These are phyloP conservation scores for Alnus glutinosa DNA, from an alignment of 306 rosid species.

Conservation along the genomic window DNA sequence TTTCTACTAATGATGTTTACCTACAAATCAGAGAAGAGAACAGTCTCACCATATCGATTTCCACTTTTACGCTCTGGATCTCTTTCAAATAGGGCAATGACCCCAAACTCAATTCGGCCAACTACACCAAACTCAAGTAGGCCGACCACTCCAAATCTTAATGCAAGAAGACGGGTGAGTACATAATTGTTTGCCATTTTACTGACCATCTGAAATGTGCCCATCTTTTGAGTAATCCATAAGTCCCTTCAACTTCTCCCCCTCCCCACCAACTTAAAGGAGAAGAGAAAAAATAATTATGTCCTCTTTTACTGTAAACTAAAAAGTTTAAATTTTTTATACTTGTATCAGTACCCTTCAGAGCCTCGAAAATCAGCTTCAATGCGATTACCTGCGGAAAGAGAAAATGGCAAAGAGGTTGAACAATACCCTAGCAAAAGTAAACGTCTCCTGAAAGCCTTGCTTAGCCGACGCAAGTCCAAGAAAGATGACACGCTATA, in stretches of 20 bases:
- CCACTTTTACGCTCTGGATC: constrained; percentile 94
- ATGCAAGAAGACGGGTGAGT: constrained; percentile 73
- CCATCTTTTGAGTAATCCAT: background rate
- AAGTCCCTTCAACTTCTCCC: no score
- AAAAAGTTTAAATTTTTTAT: constrained; percentile 12
- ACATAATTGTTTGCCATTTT: background rate
- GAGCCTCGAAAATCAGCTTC: constrained; percentile 94
- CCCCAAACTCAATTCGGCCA: constrained; percentile 68
- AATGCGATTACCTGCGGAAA: constrained; percentile 82
- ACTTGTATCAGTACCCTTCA: constrained; percentile 67
- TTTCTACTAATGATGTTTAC: constrained; percentile 32
- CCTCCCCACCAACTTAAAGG: background rate
- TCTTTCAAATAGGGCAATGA: constrained; percentile 67
- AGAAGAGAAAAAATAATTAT: background rate
- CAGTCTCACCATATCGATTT: constrained; percentile 89
- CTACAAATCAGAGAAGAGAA: constrained; percentile 60
- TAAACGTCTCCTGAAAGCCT: constrained; percentile 88
- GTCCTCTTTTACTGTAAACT: background rate
- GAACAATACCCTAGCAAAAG: constrained; percentile 93
- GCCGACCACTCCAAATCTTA: constrained; percentile 83
- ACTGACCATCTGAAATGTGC: background rate
- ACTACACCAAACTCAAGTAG: constrained; percentile 80
- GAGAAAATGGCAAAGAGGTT: constrained; percentile 57
- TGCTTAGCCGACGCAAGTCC: constrained; percentile 95
- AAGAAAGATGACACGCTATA: constrained; percentile 92